These are phyloP conservation scores for Stagonosporopsis vannaccii DNA, from an alignment of 2,329 filamentous ascomycete genomes.

Conservation along the genomic window DNA sequence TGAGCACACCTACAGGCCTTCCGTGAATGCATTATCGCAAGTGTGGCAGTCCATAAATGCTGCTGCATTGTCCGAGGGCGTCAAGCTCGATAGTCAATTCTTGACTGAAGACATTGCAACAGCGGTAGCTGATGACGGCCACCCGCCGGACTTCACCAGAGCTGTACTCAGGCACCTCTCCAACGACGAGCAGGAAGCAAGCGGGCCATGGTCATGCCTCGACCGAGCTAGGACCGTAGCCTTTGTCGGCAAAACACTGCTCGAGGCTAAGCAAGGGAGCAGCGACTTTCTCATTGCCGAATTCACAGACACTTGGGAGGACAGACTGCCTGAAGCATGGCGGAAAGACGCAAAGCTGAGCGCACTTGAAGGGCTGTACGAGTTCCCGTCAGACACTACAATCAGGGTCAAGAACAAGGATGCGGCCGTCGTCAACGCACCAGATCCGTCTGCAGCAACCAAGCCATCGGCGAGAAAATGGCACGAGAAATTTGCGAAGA, in stretches of 20 bases:
- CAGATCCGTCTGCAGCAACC: constrained; percentile 19
- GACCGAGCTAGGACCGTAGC: constrained; percentile 42
- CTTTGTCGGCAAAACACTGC: constrained; percentile 42
- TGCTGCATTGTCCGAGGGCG: constrained; percentile 50
- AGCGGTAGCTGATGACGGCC: constrained; percentile 47
- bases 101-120: constrained; percentile 42
- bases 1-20: constrained; percentile 55
- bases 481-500: constrained; percentile 50
- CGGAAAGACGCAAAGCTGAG: constrained; percentile 43
- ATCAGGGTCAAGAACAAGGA: constrained; percentile 35
- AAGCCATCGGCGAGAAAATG: constrained; percentile 48
- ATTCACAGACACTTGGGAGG: constrained; percentile 49
- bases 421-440: constrained; percentile 8
- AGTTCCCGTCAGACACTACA: constrained; percentile 43
- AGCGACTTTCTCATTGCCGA: constrained; percentile 40
- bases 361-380: constrained; percentile 42
- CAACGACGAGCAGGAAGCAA: constrained; percentile 33
- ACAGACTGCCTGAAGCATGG: constrained; percentile 49
- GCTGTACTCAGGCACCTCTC: constrained; percentile 49
- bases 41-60: constrained; percentile 58
- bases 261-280: constrained; percentile 36
- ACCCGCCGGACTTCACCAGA: constrained; percentile 46
- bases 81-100: constrained; percentile 51
- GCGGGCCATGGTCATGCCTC: constrained; percentile 45
- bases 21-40: constrained; percentile 55